These are phyloP conservation scores for Pleomassaria siparia DNA, from an alignment of 2,329 filamentous ascomycete species.

Conservation along the genomic window DNA sequence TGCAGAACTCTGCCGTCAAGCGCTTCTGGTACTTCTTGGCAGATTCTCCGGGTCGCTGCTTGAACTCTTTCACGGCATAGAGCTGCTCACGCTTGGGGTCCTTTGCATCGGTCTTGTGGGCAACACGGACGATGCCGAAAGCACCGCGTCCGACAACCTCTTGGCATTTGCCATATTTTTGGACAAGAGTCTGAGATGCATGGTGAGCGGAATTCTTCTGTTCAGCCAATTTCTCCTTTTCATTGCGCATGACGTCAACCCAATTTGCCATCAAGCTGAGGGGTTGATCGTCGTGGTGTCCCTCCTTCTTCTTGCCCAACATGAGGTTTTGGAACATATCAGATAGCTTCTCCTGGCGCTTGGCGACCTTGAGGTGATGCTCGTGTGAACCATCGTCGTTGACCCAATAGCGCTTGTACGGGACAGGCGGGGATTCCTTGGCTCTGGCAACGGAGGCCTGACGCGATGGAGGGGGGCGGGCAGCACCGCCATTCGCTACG, in stretches of 20 bases:
- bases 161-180: constrained; percentile 98
- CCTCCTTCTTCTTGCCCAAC: constrained; percentile 76
- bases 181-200: constrained; percentile 76
- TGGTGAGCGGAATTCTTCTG: constrained; percentile 80
- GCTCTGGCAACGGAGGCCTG: constrained; percentile 31
- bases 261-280: constrained; percentile 92
- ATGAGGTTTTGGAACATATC: constrained; percentile 89
- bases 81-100: constrained; percentile 79
- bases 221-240: constrained; percentile 72
- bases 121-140: constrained; percentile 96
- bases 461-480: constrained; percentile 32
- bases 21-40: constrained; percentile 98
- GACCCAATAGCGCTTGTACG: constrained; percentile 57
- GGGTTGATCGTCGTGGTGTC: constrained; percentile 70
- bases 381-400: constrained; percentile 72
- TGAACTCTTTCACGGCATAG: constrained; percentile 98
- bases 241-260: constrained; percentile 89
- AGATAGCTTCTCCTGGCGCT: constrained; percentile 90
- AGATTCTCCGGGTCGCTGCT: constrained; percentile 88
- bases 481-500: constrained; percentile 26
- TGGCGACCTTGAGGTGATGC: constrained; percentile 85
- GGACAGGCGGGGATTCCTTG: constrained; percentile 25
- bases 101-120: constrained; percentile 87
- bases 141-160: constrained; percentile 94
- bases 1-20: constrained; percentile 95